phyloP scores from a whole-genome alignment of 1,284 basidiomycete species.

The Apiotrichum porosum region DNA sequence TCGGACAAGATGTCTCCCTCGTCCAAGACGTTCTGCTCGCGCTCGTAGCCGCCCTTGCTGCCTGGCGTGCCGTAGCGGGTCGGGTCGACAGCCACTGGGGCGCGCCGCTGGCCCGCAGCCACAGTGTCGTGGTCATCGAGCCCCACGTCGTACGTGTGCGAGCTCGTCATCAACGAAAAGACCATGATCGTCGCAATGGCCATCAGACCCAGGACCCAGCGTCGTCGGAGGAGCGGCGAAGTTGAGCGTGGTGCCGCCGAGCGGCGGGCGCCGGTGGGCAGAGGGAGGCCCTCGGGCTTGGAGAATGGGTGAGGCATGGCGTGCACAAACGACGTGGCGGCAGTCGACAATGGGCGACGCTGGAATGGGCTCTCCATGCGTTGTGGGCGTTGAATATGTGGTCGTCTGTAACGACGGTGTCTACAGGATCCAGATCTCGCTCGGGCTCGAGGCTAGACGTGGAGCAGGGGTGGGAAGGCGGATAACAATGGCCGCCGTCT shows the following conservation, averaged over 20 bases:
- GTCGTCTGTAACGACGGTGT: too few species aligned
- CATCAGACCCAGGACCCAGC: background rate
- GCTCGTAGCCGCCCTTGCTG: constrained; percentile 1
- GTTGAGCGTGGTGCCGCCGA: too few species aligned
- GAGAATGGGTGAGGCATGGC: constrained; percentile 2
- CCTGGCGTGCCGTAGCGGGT: background rate
- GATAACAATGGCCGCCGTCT: too few species aligned
- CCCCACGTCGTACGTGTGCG: background rate
- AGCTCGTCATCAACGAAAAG: background rate
- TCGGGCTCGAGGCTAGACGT: too few species aligned
- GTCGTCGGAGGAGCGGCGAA: background rate
- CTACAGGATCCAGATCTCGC: too few species aligned
- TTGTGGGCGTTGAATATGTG: too few species aligned
- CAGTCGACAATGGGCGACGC: background rate
- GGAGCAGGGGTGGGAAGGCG: too few species aligned
- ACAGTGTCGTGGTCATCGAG: background rate
- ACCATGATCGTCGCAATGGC: background rate
- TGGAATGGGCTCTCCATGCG: background rate
- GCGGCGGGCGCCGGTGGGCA: background rate
- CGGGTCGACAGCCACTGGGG: background rate
- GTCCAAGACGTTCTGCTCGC: constrained; percentile 4
- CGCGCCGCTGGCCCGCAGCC: too few species aligned
- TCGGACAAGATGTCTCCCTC: constrained; percentile 42
- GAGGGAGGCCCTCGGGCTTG: background rate
- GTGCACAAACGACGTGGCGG: background rate